These are phyloP conservation scores for Fusarium compactum DNA, from an alignment of 2,329 filamentous ascomycete species.

Conservation along the genomic window DNA sequence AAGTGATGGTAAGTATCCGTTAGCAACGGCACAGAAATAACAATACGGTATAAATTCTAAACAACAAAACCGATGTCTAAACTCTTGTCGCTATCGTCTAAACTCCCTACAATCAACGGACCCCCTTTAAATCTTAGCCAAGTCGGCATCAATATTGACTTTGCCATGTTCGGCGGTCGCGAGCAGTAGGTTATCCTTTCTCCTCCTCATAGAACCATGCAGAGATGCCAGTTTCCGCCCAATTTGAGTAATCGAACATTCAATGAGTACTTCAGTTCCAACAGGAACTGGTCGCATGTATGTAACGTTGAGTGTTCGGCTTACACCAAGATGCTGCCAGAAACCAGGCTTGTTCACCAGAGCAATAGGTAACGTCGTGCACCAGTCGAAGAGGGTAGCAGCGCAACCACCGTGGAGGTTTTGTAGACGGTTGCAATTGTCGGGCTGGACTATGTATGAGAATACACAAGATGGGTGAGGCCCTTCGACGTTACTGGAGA, in stretches of 20 bases:
- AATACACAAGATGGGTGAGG: conserved; percentile 59
- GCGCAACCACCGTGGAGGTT: conserved; percentile 74
- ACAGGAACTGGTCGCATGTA: conserved; percentile 72
- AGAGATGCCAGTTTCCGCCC: conserved; percentile 67
- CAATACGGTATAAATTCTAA: neutral
- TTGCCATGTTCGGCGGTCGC: conserved; percentile 74
- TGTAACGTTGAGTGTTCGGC: conserved; percentile 73
- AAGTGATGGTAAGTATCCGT: neutral
- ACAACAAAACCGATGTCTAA: neutral
- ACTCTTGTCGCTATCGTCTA: neutral
- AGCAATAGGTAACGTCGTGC: conserved; percentile 70
- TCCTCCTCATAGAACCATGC: conserved; percentile 66
- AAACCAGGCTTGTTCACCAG: conserved; percentile 69
- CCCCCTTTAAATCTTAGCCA: conserved; percentile 37
- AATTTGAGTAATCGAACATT: conserved; percentile 68
- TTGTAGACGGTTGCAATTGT: conserved; percentile 65
- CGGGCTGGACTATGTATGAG: conserved; percentile 61
- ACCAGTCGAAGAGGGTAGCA: conserved; percentile 75
- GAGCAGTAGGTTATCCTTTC: conserved; percentile 64
- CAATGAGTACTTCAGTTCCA: conserved; percentile 64
- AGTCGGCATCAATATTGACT: conserved; percentile 66
- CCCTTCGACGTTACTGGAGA: conserved; percentile 48
- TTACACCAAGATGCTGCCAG: conserved; percentile 73
- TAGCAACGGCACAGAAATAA: neutral
- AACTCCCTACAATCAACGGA: no score